Percentiles rank a stretch among this genome's conserved stretches.
Conservation (phyloP, 139 green algal species). For the Edaphochlamys debaryana region DNA sequence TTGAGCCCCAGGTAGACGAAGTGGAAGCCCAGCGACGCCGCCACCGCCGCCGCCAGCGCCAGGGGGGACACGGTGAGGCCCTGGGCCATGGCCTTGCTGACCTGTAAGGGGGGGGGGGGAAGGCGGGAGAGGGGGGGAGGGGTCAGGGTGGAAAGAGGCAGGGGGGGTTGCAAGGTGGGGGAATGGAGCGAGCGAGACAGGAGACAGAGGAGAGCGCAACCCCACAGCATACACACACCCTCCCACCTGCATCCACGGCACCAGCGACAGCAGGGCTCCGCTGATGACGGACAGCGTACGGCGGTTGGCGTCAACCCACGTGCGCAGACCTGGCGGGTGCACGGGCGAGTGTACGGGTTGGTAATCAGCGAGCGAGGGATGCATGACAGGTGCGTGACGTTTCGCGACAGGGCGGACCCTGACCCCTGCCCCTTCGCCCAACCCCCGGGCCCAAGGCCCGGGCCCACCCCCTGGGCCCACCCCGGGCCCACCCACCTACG, state of each 20-base stretch:
- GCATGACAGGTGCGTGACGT: too few species aligned
- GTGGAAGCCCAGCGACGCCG: slow-evolving; percentile 50
- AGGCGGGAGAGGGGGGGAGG: background rate
- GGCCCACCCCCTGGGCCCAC: too few species aligned
- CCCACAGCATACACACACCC: background rate
- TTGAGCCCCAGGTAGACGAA: slow-evolving; percentile 56
- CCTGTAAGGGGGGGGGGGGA: slow-evolving; percentile 5
- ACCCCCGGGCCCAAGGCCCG: too few species aligned
- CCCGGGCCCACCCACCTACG: slow-evolving; percentile 42
- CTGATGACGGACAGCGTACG: slow-evolving; percentile 24
- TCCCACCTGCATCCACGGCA: slow-evolving; percentile 86
- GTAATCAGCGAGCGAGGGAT: too few species aligned
- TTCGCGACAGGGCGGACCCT: too few species aligned
- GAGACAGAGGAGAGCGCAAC: too few species aligned
- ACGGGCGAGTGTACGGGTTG: too few species aligned
- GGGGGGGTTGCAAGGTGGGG: background rate
- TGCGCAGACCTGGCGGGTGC: slow-evolving; percentile 4
- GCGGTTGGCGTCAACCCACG: background rate
- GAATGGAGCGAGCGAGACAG: background rate
- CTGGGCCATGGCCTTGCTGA: slow-evolving; percentile 48
- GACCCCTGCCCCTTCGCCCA: too few species aligned
- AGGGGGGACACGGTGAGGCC: slow-evolving; percentile 20
- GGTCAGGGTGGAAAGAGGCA: too few species aligned
- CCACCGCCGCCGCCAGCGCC: slow-evolving; percentile 33
- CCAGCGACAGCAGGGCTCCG: slow-evolving; percentile 64